Evolutionary conservation across 1,139 yeast species (phyloP), one percentile per base, ranked within the genome.

Genomic region (Yamadazyma siamensis): DNA sequence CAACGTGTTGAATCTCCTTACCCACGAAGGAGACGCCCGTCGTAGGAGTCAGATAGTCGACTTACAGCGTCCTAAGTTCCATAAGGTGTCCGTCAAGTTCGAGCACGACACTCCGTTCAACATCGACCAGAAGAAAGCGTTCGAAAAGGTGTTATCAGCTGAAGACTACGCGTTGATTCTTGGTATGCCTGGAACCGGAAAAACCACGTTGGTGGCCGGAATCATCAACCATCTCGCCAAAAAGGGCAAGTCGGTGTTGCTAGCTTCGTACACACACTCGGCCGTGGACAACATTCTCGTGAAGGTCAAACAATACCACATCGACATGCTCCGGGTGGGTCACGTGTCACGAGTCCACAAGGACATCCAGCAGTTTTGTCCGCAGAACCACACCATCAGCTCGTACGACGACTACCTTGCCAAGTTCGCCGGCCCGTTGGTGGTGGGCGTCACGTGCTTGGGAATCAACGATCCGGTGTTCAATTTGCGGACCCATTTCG

Each of bases 161-260:
- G 57, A 80, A 29, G 95, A 89, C 50, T 91, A 85, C 51, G 67
- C 91, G 3, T 64, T 91, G 41, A 75, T 91, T 20, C 60, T 89
- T 35, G 99, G 99, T 1, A 91, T 94, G 98, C 98, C 98, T 0
- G 99, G 99, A 2, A 91, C 98, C 0, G 99, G 99, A 11, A 91
- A 94, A 51, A 91, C 98, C 0, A 89, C 97, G 0, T 83, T 89
- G 0, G 86, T 91, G 36, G 86, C 94, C 0, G 80, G 81, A 27
- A 53, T 91, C 11, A 81, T 89, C 26, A 66, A 71, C 36, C 59
- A 71, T 23, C 56, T 91, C 21, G 83, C 81, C 0, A 55, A 56
- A 1, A 69, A 69, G 21, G 78, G 77, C 2, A 83, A 84, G 46
- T 65, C 85, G 0, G 82, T 91, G 0, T 61, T 91, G 25, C 59